A percentile compares a stretch with the other conserved stretches of the same genome.
Evolutionary conservation across 805 yeast genomes (phyloP).

Genomic region (Nematodospora valgi): DNA sequence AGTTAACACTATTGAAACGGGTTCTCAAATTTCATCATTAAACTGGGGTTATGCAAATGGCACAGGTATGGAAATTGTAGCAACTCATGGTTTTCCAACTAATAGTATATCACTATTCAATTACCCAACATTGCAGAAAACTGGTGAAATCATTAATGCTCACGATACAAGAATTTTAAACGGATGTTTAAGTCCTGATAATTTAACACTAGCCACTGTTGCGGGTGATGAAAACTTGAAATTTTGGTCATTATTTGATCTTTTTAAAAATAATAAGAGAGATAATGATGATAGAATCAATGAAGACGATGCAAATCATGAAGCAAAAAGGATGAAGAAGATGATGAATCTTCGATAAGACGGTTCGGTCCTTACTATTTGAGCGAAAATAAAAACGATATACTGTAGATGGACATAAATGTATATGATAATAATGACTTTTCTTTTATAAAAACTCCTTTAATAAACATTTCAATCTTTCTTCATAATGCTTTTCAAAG

Average conservation of each 20-base stretch:
- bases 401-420: too few relatives aligned
- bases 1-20: slow-evolving; percentile 83
- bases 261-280: slow-evolving; percentile 23
- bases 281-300: slow-evolving; percentile 15
- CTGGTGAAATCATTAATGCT: slow-evolving; percentile 81
- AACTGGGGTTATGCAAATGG: slow-evolving; percentile 83
- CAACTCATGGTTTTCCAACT: slow-evolving; percentile 91
- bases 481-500: too few relatives aligned
- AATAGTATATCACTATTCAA: slow-evolving; percentile 81
- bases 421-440: too few relatives aligned
- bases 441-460: too few relatives aligned
- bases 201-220: slow-evolving; percentile 84
- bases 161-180: slow-evolving; percentile 86
- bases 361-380: too few relatives aligned
- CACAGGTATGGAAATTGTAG: slow-evolving; percentile 78
- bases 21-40: slow-evolving; percentile 90
- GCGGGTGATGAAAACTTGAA: slow-evolving; percentile 96
- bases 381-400: too few relatives aligned
- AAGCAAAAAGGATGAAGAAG: slow-evolving; percentile 21
- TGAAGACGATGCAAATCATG: slow-evolving; percentile 13
- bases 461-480: too few relatives aligned
- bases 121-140: slow-evolving; percentile 80
- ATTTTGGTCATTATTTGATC: slow-evolving; percentile 88
- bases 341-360: slow-evolving; percentile 23
- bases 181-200: slow-evolving; percentile 87